These are phyloP conservation scores for Metarhizium brunneum DNA, from an alignment of 2,329 filamentous ascomycete genomes.

Conservation along the genomic window DNA sequence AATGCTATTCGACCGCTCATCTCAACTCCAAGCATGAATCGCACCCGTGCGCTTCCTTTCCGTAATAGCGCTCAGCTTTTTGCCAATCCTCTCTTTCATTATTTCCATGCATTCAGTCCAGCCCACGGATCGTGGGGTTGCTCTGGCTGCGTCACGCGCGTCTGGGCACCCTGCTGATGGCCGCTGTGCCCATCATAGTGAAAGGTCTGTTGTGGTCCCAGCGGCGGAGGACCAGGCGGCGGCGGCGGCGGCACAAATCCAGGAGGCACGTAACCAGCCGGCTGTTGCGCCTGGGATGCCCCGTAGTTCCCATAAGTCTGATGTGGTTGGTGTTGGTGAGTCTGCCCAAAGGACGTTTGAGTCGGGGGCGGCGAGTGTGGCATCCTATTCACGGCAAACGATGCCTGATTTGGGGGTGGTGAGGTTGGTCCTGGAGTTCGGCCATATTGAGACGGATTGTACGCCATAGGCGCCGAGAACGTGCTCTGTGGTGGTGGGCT, in stretches of 20 bases:
- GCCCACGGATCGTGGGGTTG: conserved; percentile 41
- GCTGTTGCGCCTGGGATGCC: conserved; percentile 18
- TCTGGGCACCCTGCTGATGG: conserved; percentile 5
- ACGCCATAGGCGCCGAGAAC: conserved; percentile 38
- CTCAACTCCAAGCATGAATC: neutral
- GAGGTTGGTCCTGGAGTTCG: conserved; percentile 48
- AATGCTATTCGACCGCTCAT: neutral
- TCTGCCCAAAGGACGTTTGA: conserved; percentile 38
- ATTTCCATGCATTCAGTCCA: conserved; percentile 42
- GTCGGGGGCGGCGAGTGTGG: conserved; percentile 49
- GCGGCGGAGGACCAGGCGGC: conserved; percentile 51
- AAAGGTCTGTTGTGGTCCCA: conserved; percentile 54
- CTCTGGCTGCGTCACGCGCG: conserved; percentile 22
- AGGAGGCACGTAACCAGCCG: conserved; percentile 36
- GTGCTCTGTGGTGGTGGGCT: conserved; percentile 30
- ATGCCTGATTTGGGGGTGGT: conserved; percentile 53
- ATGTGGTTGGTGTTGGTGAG: conserved; percentile 37
- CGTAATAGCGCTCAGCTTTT: neutral
- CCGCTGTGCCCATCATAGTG: conserved; percentile 37
- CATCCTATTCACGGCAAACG: conserved; percentile 31
- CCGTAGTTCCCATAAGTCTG: conserved; percentile 27
- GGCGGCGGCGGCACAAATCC: conserved; percentile 56
- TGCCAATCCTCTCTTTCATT: neutral
- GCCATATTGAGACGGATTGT: conserved; percentile 52
- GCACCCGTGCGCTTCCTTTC: neutral